Conservation (phyloP, 176 grass and related monocot genomes). For the Triticum aestivum region DNA sequence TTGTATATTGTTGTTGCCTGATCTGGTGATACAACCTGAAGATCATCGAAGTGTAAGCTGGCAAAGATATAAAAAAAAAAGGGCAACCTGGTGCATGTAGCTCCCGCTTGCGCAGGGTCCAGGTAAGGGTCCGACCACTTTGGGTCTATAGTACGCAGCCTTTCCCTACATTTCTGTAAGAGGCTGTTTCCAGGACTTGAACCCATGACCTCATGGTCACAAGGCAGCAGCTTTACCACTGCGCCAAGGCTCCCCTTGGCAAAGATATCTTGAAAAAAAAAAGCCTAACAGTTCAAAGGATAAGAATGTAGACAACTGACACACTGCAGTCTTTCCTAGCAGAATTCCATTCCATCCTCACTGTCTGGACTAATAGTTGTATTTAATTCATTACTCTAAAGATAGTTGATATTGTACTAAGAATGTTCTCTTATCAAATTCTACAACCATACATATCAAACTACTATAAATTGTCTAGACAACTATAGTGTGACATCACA, state of each 20-base stretch:
- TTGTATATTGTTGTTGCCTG: slow-evolving; percentile 85
- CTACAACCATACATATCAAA: not conserved
- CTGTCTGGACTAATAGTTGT: slow-evolving; percentile 1
- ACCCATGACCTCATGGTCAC: too few species aligned
- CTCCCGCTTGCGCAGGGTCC: too few species aligned
- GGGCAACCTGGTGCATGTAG: too few species aligned
- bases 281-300: not conserved
- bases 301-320: not conserved
- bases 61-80: slow-evolving; percentile 1
- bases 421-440: not conserved
- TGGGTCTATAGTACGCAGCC: too few species aligned
- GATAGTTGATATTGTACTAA: not conserved
- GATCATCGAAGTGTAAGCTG: slow-evolving; percentile 6
- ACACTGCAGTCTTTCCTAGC: not conserved
- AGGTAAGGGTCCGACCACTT: too few species aligned
- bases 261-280: not conserved
- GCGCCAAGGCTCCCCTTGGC: too few species aligned
- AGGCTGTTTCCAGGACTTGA: too few species aligned
- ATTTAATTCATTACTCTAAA: not conserved
- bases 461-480: not conserved
- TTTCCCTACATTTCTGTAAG: too few species aligned
- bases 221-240: too few species aligned
- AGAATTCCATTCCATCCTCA: not conserved
- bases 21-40: slow-evolving; percentile 76
- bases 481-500: not conserved